These are phyloP conservation scores for Quercus parvula DNA, from an alignment of 306 rosid genomes.

Conservation along the genomic window DNA sequence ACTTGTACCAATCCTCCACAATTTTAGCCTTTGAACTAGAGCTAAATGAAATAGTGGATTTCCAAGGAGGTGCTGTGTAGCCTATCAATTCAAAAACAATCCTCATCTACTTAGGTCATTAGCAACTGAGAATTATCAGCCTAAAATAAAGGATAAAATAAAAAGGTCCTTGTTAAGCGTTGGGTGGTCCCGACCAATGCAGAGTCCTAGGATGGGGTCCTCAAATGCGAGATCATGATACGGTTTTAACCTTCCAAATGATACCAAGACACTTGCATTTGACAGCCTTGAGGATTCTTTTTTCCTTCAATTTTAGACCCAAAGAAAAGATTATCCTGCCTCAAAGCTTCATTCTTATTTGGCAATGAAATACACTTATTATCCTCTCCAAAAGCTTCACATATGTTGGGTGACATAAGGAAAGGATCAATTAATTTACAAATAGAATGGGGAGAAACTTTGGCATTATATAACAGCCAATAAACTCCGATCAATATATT, in stretches of 20 bases:
- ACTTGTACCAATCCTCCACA: neutral
- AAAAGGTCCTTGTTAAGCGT: too few relatives aligned
- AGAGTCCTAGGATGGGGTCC: neutral
- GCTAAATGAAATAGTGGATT: neutral
- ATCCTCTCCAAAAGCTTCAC: neutral
- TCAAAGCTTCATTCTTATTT: neutral
- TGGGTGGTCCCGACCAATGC: neutral
- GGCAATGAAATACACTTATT: neutral
- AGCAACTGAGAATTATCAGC: neutral
- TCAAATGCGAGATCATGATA: neutral
- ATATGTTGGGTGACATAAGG: neutral
- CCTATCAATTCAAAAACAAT: neutral
- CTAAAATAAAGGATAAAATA: neutral
- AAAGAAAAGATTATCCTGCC: neutral
- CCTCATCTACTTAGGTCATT: neutral
- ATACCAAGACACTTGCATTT: neutral
- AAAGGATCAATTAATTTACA: neutral
- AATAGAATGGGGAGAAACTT: neutral
- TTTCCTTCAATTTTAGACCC: neutral
- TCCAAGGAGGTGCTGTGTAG: neutral
- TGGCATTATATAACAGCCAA: neutral
- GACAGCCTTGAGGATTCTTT: neutral
- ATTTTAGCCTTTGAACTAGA: neutral
- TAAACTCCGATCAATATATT: neutral
- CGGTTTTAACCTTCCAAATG: neutral